Conservation (phyloP, 2,329 filamentous ascomycete genomes). For the Aspergillus uvarum region DNA sequence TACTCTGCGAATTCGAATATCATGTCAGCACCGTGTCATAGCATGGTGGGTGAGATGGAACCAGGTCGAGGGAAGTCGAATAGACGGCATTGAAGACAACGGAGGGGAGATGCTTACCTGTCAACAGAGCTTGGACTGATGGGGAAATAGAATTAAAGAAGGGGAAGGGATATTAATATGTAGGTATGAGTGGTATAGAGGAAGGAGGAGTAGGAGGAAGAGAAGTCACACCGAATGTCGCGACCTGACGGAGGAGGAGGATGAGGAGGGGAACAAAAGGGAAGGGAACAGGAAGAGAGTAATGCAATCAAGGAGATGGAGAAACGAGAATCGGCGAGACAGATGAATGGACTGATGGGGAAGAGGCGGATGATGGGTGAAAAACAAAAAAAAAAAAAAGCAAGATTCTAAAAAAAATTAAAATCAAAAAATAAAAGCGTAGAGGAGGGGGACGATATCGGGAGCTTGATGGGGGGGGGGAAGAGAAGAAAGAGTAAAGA, state of each 20-base stretch:
- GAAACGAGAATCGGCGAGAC: conserved; percentile 16
- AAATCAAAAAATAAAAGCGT: conserved; percentile 1
- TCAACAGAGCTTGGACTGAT: conserved; percentile 21
- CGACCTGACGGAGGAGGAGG: conserved; percentile 17
- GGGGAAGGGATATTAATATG: conserved; percentile 17
- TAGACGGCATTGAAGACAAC: background rate
- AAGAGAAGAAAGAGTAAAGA: conserved; percentile 1
- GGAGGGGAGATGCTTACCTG: conserved; percentile 14
- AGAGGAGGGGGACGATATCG: conserved; percentile 18
- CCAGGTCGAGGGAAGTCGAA: background rate
- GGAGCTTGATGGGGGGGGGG: conserved; percentile 15
- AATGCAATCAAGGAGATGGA: conserved; percentile 13
- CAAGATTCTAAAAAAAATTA: conserved; percentile 6
- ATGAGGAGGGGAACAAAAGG: conserved; percentile 25
- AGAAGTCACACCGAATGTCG: conserved; percentile 13
- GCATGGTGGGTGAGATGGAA: background rate
- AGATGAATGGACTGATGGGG: conserved; percentile 17
- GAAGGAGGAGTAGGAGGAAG: conserved; percentile 12
- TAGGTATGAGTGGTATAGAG: conserved; percentile 15
- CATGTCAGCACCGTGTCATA: conserved; percentile 11
- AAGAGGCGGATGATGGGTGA: conserved; percentile 14
- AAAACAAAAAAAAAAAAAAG: conserved; percentile 14
- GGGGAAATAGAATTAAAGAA: conserved; percentile 10
- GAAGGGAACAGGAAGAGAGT: conserved; percentile 25
- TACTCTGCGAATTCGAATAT: conserved; percentile 14